phyloP scores from a whole-genome alignment of 2,329 filamentous ascomycete genomes.

The Didymellaceae sp. region DNA sequence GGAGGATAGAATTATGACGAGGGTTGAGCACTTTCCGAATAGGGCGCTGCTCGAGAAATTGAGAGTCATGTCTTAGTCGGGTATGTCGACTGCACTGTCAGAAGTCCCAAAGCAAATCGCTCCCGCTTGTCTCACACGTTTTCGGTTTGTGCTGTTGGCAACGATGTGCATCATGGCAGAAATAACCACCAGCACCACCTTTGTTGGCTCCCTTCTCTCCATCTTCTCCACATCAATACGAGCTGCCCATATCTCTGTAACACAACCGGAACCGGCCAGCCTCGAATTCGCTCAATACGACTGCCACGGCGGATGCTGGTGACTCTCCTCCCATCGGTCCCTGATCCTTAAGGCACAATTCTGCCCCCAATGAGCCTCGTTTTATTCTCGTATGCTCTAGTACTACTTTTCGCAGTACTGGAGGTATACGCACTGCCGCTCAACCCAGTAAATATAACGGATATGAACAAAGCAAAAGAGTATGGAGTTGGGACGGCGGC shows the following conservation, averaged over 20 bases:
- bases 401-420: neutral
- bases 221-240: neutral
- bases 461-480: constrained; percentile 5
- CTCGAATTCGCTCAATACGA: neutral
- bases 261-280: constrained; percentile 1
- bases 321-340: neutral
- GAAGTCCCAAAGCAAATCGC: neutral
- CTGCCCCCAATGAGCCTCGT: neutral
- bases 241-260: neutral
- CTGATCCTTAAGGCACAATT: neutral
- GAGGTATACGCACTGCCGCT: constrained; percentile 1
- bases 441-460: constrained; percentile 4
- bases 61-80: constrained; percentile 5
- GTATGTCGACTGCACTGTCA: neutral
- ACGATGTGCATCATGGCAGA: neutral
- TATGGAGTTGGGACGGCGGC: constrained; percentile 6
- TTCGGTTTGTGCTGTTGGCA: neutral
- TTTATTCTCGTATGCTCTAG: neutral
- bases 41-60: neutral
- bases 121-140: constrained; percentile 8
- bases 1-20: neutral
- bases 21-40: neutral
- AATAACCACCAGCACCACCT: neutral
- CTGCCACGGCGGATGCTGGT: neutral
- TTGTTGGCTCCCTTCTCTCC: neutral